Evolutionary conservation across 163 green algal genomes (phyloP).

Genomic region (Picocystis sp.): DNA sequence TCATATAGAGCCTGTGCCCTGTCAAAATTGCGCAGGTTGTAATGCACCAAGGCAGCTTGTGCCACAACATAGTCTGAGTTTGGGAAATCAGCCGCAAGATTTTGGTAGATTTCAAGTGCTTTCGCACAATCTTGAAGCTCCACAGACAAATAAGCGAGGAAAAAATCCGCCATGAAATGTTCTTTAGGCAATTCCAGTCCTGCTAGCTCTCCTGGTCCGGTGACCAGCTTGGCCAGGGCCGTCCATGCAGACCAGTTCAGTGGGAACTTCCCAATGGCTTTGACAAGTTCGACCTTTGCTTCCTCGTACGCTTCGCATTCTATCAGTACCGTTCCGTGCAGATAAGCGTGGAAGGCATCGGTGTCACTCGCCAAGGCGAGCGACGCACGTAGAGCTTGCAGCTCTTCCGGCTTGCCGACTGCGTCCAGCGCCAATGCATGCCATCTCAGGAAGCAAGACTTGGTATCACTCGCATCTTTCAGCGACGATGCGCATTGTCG

Average conservation of each 20-base stretch:
- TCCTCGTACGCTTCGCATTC: constrained; percentile 1
- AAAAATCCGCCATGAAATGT: constrained; percentile 6
- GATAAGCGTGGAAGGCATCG: too few species aligned
- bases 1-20: constrained; percentile 14
- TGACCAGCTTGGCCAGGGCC: constrained; percentile 7
- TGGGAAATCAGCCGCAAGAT: constrained; percentile 26
- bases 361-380: too few species aligned
- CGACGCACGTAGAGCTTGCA: too few species aligned
- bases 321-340: too few species aligned
- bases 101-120: constrained; percentile 25
- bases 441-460: too few species aligned
- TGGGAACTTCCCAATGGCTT: constrained; percentile 15
- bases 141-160: neutral
- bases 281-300: constrained; percentile 12
- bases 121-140: constrained; percentile 2
- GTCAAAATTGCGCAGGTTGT: constrained; percentile 38
- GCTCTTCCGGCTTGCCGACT: too few species aligned
- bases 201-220: too few species aligned
- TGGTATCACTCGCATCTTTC: too few species aligned
- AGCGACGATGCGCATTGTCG: too few species aligned
- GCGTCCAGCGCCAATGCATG: too few species aligned
- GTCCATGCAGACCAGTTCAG: constrained; percentile 32
- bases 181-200: neutral
- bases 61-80: constrained; percentile 36
- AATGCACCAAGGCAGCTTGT: constrained; percentile 16